A percentile compares a stretch with the other conserved stretches of the same genome.
These are phyloP conservation scores for Aristolochia fimbriata DNA, from an alignment of 164 flowering plant genomes.

Conservation along the genomic window DNA sequence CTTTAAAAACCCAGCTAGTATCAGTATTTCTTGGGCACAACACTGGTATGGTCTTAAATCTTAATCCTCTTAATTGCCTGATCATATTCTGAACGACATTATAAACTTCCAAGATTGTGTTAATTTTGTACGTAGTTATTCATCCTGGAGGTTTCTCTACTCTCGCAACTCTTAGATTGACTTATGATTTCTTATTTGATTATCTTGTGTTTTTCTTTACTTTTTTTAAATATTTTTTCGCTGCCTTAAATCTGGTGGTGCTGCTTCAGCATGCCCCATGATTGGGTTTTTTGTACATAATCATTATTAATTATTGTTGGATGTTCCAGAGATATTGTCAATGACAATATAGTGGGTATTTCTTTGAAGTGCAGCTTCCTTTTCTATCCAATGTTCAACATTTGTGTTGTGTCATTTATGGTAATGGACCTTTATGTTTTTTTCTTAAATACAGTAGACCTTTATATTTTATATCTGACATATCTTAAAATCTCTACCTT, in stretches of 20 bases:
- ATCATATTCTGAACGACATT: slow-evolving; percentile 2
- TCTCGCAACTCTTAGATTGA: too few species aligned
- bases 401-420: too few species aligned
- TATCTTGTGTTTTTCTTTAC: too few species aligned
- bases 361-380: background rate
- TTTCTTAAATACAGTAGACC: too few species aligned
- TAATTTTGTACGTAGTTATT: too few species aligned
- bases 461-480: background rate
- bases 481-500: background rate
- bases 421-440: too few species aligned
- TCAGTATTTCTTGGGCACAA: slow-evolving; percentile 41
- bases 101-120: too few species aligned
- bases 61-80: slow-evolving; percentile 18
- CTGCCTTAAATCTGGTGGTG: too few species aligned
- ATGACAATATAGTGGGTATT: background rate
- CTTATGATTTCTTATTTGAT: too few species aligned
- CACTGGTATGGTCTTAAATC: slow-evolving; percentile 40
- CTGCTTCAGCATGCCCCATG: background rate
- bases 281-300: background rate
- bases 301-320: background rate
- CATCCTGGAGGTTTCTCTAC: too few species aligned
- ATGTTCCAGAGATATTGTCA: background rate
- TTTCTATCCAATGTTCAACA: too few species aligned
- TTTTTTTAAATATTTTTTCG: too few species aligned
- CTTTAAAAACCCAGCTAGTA: slow-evolving; percentile 3